Conservation (phyloP, 352 stramenopile genomes). For the Thraustochytrium striatum region DNA sequence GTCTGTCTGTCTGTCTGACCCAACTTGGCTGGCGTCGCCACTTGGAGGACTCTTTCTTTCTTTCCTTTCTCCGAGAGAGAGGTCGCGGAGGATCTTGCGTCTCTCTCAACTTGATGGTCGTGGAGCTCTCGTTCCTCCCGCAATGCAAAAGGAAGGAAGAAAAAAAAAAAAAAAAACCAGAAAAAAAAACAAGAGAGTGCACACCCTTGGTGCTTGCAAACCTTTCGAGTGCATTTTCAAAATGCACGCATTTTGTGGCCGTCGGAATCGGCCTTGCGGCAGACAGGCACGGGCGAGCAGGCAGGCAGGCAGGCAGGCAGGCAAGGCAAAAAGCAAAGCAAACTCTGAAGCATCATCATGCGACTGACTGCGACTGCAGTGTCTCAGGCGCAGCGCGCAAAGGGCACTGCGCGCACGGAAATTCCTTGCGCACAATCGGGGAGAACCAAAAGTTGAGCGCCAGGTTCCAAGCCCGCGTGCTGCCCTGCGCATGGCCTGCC, state of each 20-base stretch:
- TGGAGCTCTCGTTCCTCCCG: too few relatives aligned
- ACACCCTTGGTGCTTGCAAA: too few relatives aligned
- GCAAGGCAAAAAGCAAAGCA: not conserved
- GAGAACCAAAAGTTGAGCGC: slow-evolving; percentile 58
- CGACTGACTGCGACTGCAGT: not conserved
- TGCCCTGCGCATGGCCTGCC: too few relatives aligned
- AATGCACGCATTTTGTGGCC: too few relatives aligned
- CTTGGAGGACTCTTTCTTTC: too few relatives aligned
- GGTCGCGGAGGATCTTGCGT: too few relatives aligned
- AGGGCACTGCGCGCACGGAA: not conserved
- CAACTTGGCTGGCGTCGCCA: too few relatives aligned
- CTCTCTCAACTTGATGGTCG: too few relatives aligned
- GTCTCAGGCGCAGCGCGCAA: too few relatives aligned
- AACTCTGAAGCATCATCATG: not conserved
- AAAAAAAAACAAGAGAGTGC: not conserved
- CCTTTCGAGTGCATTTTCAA: too few relatives aligned
- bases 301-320: not conserved
- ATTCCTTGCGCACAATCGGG: not conserved
- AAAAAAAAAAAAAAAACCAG: slow-evolving; percentile 5
- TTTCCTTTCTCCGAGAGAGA: too few relatives aligned
- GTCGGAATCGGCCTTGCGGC: not conserved
- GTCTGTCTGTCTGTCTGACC: too few relatives aligned
- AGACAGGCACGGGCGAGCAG: not conserved
- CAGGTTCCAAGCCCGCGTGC: slow-evolving; percentile 32
- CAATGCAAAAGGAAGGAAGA: not conserved